Percentiles rank a stretch among this genome's conserved stretches.
phyloP scores from a whole-genome alignment of 2,329 filamentous ascomycete genomes.

The Ilyonectria mors-panacis region DNA sequence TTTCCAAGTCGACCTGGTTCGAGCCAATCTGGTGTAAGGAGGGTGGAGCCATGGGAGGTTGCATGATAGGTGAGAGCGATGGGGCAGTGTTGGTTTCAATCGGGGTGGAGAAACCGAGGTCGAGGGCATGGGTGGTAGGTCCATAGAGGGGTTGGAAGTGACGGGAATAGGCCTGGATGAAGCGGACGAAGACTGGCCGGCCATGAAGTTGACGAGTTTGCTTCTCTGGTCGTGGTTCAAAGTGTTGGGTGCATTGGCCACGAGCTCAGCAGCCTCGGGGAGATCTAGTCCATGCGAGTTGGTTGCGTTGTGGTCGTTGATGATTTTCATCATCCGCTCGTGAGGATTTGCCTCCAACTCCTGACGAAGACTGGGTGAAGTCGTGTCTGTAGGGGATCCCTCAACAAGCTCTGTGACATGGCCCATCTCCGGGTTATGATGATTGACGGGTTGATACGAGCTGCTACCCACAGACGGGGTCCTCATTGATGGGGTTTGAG shows the following conservation, averaged over 20 bases:
- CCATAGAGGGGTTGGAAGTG: slow-evolving; percentile 33
- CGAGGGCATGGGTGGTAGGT: slow-evolving; percentile 38
- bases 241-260: slow-evolving; percentile 68
- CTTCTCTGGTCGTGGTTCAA: slow-evolving; percentile 71
- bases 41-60: slow-evolving; percentile 59
- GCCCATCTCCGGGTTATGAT: slow-evolving; percentile 63
- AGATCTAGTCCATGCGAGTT: slow-evolving; percentile 66
- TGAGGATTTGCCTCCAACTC: slow-evolving; percentile 72
- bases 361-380: slow-evolving; percentile 66
- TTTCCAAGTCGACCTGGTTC: slow-evolving; percentile 83
- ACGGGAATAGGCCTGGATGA: slow-evolving; percentile 40
- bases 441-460: slow-evolving; percentile 44
- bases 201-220: slow-evolving; percentile 73
- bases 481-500: slow-evolving; percentile 32
- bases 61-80: slow-evolving; percentile 67
- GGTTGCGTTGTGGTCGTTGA: slow-evolving; percentile 74
- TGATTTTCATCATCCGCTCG: slow-evolving; percentile 76
- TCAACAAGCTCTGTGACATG: slow-evolving; percentile 75
- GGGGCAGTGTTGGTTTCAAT: slow-evolving; percentile 47
- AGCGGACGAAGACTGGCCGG: slow-evolving; percentile 56
- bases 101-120: slow-evolving; percentile 47
- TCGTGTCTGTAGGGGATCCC: slow-evolving; percentile 60
- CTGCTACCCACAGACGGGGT: slow-evolving; percentile 34
- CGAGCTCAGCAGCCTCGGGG: slow-evolving; percentile 64
- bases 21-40: slow-evolving; percentile 75